Evolutionary conservation across 108 stramenopile species (phyloP), one percentile per base, ranked within the genome.

Genomic region (Skeletonema costatum): DNA sequence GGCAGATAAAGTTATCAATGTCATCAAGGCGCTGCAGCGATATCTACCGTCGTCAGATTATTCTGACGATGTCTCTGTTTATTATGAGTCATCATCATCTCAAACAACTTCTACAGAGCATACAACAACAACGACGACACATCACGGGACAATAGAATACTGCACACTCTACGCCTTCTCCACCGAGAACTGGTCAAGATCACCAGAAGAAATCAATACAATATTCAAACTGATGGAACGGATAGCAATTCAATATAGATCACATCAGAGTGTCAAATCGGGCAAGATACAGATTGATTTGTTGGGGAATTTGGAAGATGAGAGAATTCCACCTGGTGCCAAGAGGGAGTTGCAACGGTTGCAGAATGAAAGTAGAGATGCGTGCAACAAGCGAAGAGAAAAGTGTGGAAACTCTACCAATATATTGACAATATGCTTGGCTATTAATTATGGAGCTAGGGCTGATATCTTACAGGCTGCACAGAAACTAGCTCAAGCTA

Each of bases 161-260:
- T 85, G 89, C 61, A 98, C 97, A 14, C 62, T 98, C 29, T 98
- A 92, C 77, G 93, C 85, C 19, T 95, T 97, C 77, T 92, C 90
- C n/a, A 91, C 95, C n/a, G 94, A 97, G 77, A 97, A 97, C 70
- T 96, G 95, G 95, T 86, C 81, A 42, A 86, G 97, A 42, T 75
- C 88, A 0, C 16, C 21, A n/a, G 35, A 58, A 8, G 95, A 96
- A 85, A 91, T 93, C 64, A 19, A 50, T 21, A 79, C 81, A 31
- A 79, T 96, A 32, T 87, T 91, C 61, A 35, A 44, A 14, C 68
- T 93, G 6, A 88, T 97, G 50, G 91, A 91, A 75, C 33, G 59
- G 17, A 69, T 86, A 7, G 89, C 78, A 3, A 29, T 76, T 6
- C 66, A 66, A 62, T 85, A 88, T 70, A 65, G 66, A 39, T 60